Evolutionary conservation across 2,329 filamentous ascomycete genomes (phyloP), one percentile per base, ranked within the genome.

Genomic region (Curvularia lunata): DNA sequence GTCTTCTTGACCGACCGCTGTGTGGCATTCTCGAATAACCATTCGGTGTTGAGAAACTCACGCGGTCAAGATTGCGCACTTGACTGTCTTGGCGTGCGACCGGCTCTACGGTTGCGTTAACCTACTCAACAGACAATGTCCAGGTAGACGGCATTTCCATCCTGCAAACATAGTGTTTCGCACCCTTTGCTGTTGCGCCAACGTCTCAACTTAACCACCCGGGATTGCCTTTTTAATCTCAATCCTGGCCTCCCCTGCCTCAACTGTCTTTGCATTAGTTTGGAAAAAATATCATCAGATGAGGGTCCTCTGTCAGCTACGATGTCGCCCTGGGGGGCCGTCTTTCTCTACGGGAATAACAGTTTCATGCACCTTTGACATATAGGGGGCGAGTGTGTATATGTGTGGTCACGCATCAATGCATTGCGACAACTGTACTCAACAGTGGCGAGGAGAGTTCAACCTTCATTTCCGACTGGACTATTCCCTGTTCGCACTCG

Each of bases 151-250:
- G 54, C 60, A 48, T 63, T 48, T 50, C 43, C 23, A 54, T 58
- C 52, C 58, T 56, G 58, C 53, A 23, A 23, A 45, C 23, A 45
- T 18, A 45, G 8, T 45, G 42, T 25, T 23, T 49, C 27, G 18
- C 32, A 9, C 25, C 37, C 42, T 40, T 50, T 53, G 40, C 18
- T n/a, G 9, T 30, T 28, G 48, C 49, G 60, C 67, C 64, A 65
- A 59, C 61, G 68, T 70, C 62, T 67, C 66, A 70, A 48, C 45
- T 69, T 63, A 56, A 66, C 41, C 40, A 32, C 30, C 32, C 0
- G 43, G 45, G 43, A 38, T 34, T 48, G 32, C 45, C 19, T 32
- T 28, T 28, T 42, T 43, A 57, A 57, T 54, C 28, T 61, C 47
- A 52, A 58, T 52, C 30, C 58, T 21, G 37, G 54, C 37, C 13